Percentiles rank a stretch among this genome's conserved stretches.
phyloP scores from a whole-genome alignment of 2,329 filamentous ascomycete genomes.

The Curvularia eragrostidis region DNA sequence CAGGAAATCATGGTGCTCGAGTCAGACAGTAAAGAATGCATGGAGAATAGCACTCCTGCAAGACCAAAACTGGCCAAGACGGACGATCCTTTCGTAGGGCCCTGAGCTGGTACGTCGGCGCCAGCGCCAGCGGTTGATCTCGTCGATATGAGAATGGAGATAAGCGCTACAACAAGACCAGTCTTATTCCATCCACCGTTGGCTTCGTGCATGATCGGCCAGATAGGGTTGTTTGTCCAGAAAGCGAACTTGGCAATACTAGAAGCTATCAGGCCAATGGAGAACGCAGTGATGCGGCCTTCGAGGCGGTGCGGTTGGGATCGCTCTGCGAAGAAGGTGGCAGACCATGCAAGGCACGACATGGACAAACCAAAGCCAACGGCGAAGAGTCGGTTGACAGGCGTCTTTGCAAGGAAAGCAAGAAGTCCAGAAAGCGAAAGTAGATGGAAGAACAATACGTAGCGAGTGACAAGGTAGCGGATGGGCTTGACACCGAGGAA shows the following conservation, averaged over 20 bases:
- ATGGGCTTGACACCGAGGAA: slow-evolving; percentile 75
- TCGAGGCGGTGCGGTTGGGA: slow-evolving; percentile 78
- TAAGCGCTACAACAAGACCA: slow-evolving; percentile 75
- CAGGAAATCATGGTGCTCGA: slow-evolving; percentile 99
- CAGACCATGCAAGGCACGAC: slow-evolving; percentile 83
- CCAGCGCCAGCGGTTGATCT: slow-evolving; percentile 62
- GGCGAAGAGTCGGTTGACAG: slow-evolving; percentile 77
- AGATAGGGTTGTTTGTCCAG: slow-evolving; percentile 94
- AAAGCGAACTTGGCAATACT: slow-evolving; percentile 91
- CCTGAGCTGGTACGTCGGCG: slow-evolving; percentile 57
- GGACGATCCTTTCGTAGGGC: slow-evolving; percentile 70
- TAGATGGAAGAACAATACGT: slow-evolving; percentile 75
- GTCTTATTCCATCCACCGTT: slow-evolving; percentile 94
- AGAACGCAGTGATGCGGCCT: slow-evolving; percentile 79
- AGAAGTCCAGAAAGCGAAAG: slow-evolving; percentile 79
- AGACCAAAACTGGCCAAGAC: slow-evolving; percentile 77
- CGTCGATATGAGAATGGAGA: slow-evolving; percentile 79
- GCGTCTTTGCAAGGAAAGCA: slow-evolving; percentile 77
- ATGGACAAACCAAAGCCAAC: slow-evolving; percentile 82
- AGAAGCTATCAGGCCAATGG: slow-evolving; percentile 81
- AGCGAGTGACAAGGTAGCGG: slow-evolving; percentile 70
- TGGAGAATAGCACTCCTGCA: slow-evolving; percentile 82
- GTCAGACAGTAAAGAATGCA: slow-evolving; percentile 93
- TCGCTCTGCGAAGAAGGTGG: slow-evolving; percentile 80
- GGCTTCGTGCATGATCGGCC: slow-evolving; percentile 87